A percentile compares a stretch with the other conserved stretches of the same genome.
phyloP scores from a whole-genome alignment of 352 stramenopile genomes.

The Pythium phragmitis region DNA sequence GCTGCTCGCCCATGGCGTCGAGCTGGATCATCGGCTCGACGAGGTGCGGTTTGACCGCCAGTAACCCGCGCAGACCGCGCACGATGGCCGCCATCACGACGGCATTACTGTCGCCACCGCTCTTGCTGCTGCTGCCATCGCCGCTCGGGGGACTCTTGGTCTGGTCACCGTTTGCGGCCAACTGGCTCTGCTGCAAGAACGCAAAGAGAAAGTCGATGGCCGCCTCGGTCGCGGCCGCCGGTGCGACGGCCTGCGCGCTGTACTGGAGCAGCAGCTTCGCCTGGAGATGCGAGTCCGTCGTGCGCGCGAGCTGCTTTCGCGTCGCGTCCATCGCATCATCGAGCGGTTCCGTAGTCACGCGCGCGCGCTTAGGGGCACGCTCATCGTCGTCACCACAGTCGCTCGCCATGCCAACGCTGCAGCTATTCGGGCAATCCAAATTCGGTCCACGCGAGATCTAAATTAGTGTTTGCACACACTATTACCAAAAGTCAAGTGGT shows the following conservation, averaged over 20 bases:
- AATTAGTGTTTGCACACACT: background rate
- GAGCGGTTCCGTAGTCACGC: background rate
- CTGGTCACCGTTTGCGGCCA: constrained; percentile 15
- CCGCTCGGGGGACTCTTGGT: constrained; percentile 6
- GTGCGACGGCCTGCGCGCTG: constrained; percentile 44
- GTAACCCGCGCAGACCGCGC: constrained; percentile 50
- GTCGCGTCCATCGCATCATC: constrained; percentile 35
- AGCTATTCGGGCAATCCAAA: background rate
- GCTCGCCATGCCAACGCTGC: background rate
- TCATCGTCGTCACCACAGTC: background rate
- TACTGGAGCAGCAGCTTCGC: constrained; percentile 59
- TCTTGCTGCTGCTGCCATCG: constrained; percentile 10
- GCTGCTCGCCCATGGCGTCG: constrained; percentile 75
- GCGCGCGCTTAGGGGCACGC: constrained; percentile 17
- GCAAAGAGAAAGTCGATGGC: constrained; percentile 83
- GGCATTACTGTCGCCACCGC: constrained; percentile 20
- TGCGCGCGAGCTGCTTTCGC: constrained; percentile 36
- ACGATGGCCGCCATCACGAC: constrained; percentile 73
- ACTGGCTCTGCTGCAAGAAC: constrained; percentile 70
- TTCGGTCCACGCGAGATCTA: background rate
- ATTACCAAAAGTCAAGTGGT: background rate
- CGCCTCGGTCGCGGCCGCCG: constrained; percentile 42
- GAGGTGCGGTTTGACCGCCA: constrained; percentile 57
- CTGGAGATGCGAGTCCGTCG: constrained; percentile 60
- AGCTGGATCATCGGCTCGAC: constrained; percentile 83